Percentiles rank a stretch among this genome's conserved stretches.
Conservation (phyloP, 1,284 basidiomycete species). For the Lignosus rhinocerotis region DNA sequence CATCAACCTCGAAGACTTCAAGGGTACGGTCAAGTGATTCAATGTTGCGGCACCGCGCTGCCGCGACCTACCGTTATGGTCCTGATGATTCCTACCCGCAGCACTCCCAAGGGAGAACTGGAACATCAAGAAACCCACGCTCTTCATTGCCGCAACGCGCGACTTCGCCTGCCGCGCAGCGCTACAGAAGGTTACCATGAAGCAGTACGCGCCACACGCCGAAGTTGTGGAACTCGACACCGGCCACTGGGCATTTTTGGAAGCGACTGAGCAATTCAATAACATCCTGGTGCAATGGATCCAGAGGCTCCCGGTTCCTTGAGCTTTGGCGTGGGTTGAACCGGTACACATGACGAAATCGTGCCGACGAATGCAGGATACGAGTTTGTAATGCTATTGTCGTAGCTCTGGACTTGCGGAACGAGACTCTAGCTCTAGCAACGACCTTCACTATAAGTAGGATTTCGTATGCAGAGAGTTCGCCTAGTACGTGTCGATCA, state of each 20-base stretch:
- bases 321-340: neutral
- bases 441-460: no score
- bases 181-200: slow-evolving; percentile 5
- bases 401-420: no score
- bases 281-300: slow-evolving; percentile 10
- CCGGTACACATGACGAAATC: no score
- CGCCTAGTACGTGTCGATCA: no score
- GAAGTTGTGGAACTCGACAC: slow-evolving; percentile 13
- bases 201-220: slow-evolving; percentile 8
- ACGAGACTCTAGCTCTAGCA: no score
- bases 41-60: no score
- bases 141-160: slow-evolving; percentile 14
- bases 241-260: slow-evolving; percentile 19
- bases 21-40: slow-evolving; percentile 36
- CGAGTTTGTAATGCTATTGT: no score
- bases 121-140: slow-evolving; percentile 12
- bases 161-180: slow-evolving; percentile 11
- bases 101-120: slow-evolving; percentile 5
- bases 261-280: slow-evolving; percentile 11
- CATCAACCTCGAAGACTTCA: slow-evolving; percentile 61
- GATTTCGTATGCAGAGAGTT: no score
- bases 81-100: neutral
- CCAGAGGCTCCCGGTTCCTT: neutral
- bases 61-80: neutral
- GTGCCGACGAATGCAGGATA: no score